Base-by-base conservation (phyloP, 495 filamentous ascomycete species). In the Penicillium psychrofluorescens region DNA sequence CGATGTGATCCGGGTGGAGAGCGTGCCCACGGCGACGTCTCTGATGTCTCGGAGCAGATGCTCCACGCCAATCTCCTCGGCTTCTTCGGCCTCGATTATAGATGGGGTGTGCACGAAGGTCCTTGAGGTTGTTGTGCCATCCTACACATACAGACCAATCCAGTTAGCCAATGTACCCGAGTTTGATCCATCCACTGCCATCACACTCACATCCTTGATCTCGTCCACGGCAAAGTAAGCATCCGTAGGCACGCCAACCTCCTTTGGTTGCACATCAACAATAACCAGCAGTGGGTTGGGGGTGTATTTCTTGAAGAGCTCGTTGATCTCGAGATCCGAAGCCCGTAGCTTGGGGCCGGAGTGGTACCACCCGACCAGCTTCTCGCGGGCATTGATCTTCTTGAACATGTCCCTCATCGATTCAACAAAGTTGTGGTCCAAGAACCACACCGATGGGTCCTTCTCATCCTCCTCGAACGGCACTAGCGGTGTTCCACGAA, bases 341-440 rank as follows among this genome's bases (percentile, higher is more conserved):
- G 90, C 94, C 52, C 92, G 83, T 55, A 98, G 75, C 73, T 98
- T 98, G 15, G 92, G 92, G 39, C 92, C 92, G 8, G 94, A 95
- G 66, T 98, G 92, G 68, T 98, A 98, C 92, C 92, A 98, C 66
- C 92, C 92, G 73, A 98, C 90, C 60, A 98, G 77, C 81, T 98
- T 98, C 72, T 98, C 92, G 43, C 89, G 76, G 45, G 92, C 92
- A 75, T 98, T 98, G 74, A 98, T 90, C 71, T 97, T 97, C 78
- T 98, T 98, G 77, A 98, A 98, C 92, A 98, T 98, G 68, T 98
- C 92, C 76, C 90, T 92, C 92, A 98, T 98, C 51, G 84, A 87
- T 68, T 98, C 94, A 64, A 98, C 86, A 59, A 95, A 98, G 76
- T 98, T 97, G 78, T 98, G 92, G 55, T 98, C 92, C 42, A 98